Base-by-base conservation (phyloP, 495 filamentous ascomycete species). In the Cryomyces minteri region DNA sequence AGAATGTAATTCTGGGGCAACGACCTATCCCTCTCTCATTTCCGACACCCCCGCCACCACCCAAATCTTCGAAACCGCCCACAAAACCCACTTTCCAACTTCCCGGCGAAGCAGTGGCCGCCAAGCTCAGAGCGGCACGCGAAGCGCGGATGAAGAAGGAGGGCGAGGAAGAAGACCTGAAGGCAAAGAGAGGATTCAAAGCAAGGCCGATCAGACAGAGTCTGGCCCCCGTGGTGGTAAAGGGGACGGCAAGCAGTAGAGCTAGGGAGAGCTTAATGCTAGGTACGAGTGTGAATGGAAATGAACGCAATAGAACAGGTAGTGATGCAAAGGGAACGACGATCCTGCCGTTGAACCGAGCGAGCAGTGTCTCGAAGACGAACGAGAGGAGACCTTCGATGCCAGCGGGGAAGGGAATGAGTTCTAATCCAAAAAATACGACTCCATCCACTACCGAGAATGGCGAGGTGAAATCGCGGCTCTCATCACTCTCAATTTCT, bases 101-200 rank as follows among this genome's bases (percentile, higher is more conserved):
- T 25, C 78, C 80, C 0, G 80, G 82, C 32, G 82, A 85, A 46
- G 80, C 76, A 29, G 65, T 85, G 32, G 79, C 80, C 25, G 75
- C 74, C 6, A 75, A 73, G 43, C 74, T 82, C 47, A 71, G 72
- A 54, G 80, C 79, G 51, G 70, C 74, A 43, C 69, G 66, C 28
- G 81, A 85, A 53, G 76, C 79, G 43, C 70, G 73, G 42, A 58
- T 74, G 41, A 73, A 69, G 48, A 65, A 69, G 4, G 68, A 74
- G 53, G 37, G 39, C 31, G 39, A 49, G 39, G 40, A 48, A 48
- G 38, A 4, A 40, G 37, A 45, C 34, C 50, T 40, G 48, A 34
- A 14, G 48, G 42, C 4, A 54, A 62, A 71, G 41, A 62, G 71
- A 25, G 66, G 72, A 40, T 80, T 81, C 66, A 83, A 80, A 60